These are phyloP conservation scores for Teratosphaeria epicoccoides DNA, from an alignment of 2,329 filamentous ascomycete genomes.

Conservation along the genomic window DNA sequence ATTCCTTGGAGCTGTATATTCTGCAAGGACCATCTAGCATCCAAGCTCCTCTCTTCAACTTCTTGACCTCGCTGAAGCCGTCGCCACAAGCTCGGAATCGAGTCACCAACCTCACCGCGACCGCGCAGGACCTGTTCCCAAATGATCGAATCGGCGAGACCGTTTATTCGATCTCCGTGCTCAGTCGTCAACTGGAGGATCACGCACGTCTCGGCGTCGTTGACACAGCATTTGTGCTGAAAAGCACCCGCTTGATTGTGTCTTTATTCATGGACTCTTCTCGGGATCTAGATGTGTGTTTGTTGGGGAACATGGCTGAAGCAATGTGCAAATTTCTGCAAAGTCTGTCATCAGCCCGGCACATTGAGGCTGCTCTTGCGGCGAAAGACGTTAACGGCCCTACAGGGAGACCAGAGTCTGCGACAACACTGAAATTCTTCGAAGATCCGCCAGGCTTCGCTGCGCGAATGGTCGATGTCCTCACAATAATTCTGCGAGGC, in stretches of 20 bases:
- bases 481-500: neutral
- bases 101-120: constrained; percentile 45
- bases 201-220: constrained; percentile 19
- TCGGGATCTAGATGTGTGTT: constrained; percentile 3
- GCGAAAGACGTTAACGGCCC: constrained; percentile 4
- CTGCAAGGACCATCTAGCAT: constrained; percentile 57
- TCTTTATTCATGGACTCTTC: constrained; percentile 14
- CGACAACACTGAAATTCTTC: constrained; percentile 12
- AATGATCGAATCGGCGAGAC: constrained; percentile 53
- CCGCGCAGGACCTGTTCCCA: constrained; percentile 56
- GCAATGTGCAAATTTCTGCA: constrained; percentile 18
- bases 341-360: constrained; percentile 7
- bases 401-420: constrained; percentile 9
- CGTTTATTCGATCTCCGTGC: constrained; percentile 59
- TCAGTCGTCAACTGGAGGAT: constrained; percentile 49
- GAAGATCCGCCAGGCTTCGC: constrained; percentile 12
- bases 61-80: constrained; percentile 50
- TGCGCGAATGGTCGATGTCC: constrained; percentile 12
- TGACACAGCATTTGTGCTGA: constrained; percentile 19
- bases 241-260: constrained; percentile 17
- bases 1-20: constrained; percentile 65
- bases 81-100: constrained; percentile 31
- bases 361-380: neutral
- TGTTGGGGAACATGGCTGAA: constrained; percentile 9
- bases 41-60: constrained; percentile 35